Percentiles rank a stretch among this genome's conserved stretches.
phyloP scores from a whole-genome alignment of 2,329 filamentous ascomycete species.

The Bipolaris oryzae region DNA sequence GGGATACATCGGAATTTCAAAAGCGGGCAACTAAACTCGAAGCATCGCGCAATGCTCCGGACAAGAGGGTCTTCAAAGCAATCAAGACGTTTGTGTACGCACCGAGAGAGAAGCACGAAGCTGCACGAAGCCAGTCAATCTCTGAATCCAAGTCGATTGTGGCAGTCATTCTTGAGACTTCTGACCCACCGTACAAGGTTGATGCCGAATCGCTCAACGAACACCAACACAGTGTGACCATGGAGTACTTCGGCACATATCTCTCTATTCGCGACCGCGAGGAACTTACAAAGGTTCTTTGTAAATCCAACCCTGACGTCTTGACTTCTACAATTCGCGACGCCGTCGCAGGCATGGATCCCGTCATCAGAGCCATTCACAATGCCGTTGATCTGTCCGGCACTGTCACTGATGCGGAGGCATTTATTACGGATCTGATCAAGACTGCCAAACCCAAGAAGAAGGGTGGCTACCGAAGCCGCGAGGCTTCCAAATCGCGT shows the following conservation, averaged over 20 bases:
- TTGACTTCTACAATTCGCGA: constrained; percentile 73
- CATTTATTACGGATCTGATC: constrained; percentile 74
- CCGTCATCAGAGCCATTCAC: constrained; percentile 74
- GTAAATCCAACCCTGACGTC: constrained; percentile 71
- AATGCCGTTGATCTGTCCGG: constrained; percentile 72
- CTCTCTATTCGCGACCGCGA: constrained; percentile 76
- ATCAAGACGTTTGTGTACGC: constrained; percentile 65
- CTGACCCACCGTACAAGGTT: constrained; percentile 49
- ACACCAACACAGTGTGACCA: constrained; percentile 66
- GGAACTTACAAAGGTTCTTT: constrained; percentile 69
- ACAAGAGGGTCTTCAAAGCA: constrained; percentile 65
- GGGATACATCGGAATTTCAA: constrained; percentile 74
- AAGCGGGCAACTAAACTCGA: constrained; percentile 70
- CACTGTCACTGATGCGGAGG: constrained; percentile 69
- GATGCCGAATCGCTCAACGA: constrained; percentile 59
- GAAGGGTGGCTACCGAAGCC: constrained; percentile 34
- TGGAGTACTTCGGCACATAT: constrained; percentile 73
- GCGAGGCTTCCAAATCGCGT: constrained; percentile 29
- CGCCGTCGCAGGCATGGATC: constrained; percentile 70
- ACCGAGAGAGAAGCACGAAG: constrained; percentile 63
- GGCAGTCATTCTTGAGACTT: constrained; percentile 65
- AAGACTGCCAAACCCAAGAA: constrained; percentile 55
- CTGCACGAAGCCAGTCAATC: constrained; percentile 62
- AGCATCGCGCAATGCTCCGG: constrained; percentile 63
- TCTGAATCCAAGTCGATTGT: constrained; percentile 67